Base-by-base conservation (phyloP, 371 early-diverging fungal genomes). In the Chytridiales sp. region DNA sequence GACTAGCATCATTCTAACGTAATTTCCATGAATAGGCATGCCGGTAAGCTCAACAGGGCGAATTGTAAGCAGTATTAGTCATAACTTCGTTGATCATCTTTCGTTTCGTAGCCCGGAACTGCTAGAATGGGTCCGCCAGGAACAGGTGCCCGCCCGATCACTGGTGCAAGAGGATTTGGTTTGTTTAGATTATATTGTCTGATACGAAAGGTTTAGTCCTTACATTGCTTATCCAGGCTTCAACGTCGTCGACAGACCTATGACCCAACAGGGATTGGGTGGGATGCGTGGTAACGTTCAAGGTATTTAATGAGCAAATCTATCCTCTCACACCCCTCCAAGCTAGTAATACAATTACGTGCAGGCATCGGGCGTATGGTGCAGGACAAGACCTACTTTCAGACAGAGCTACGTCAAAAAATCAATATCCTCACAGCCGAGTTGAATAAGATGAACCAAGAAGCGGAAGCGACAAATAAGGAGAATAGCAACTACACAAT, bases 241-340 rank as follows among this genome's bases (percentile, higher is more conserved):
- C 35, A 67, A 72, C 54, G 73, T 72, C 17, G 67, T 66, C 17
- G 78, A 80, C 34, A 57, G 81, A 24, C 81, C 81, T 3, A 78
- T 73, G 67, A 80, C 81, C 1, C 78, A 78, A 44, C 78, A 80
- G 55, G 81, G 81, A 34, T 48, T 78, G 11, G 77, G 77, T 4
- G 76, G 80, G 17, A 65, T 77, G 19, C 57, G 64, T 55, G 60
- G 61, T 3, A 61, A 51, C 19, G 43, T 35, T 31, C 73, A 70
- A 57, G 74, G 76, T 74, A 57, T 5, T 27, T 15, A 47, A 26
- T 17, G 24, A 13, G 36, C 13, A 38, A 13, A n/a, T n/a, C n/a
- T 34, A 40, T 36, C 22, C 15, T 51, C 15, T 53, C 50, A 59
- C 32, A 11, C 32, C 22, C 48, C 11, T 17, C 44, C 17, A 13